These are phyloP conservation scores for Schizothecium vesticola DNA, from an alignment of 495 filamentous ascomycete genomes.

Conservation along the genomic window DNA sequence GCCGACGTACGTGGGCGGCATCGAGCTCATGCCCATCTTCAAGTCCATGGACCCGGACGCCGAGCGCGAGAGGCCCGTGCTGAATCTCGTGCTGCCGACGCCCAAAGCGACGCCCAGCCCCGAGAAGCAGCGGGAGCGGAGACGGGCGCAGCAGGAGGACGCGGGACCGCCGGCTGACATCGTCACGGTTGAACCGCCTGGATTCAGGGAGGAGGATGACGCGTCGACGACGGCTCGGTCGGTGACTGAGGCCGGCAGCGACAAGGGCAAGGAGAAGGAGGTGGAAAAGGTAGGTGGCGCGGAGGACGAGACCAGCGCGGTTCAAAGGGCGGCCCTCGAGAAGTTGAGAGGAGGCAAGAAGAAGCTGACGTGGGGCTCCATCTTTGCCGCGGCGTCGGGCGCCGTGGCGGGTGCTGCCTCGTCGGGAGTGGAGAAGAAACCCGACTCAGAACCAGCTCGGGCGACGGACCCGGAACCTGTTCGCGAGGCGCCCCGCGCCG, in stretches of 20 bases:
- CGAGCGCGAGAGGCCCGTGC: slow-evolving; percentile 45
- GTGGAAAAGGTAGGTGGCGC: background rate
- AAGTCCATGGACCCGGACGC: slow-evolving; percentile 42
- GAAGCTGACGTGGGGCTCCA: background rate
- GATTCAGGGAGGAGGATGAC: background rate
- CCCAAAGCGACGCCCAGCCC: slow-evolving; percentile 41
- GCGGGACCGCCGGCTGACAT: slow-evolving; percentile 8
- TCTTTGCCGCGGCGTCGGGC: background rate
- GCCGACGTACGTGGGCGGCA: background rate
- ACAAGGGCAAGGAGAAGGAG: background rate
- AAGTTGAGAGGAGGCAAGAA: background rate
- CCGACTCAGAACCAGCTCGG: slow-evolving; percentile 4
- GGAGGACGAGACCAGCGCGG: background rate
- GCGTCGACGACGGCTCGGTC: background rate
- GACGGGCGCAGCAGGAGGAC: slow-evolving; percentile 11
- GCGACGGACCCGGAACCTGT: slow-evolving; percentile 5
- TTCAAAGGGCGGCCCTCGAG: background rate
- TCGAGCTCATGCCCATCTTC: slow-evolving; percentile 27
- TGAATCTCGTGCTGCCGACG: slow-evolving; percentile 50
- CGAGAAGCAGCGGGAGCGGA: slow-evolving; percentile 28
- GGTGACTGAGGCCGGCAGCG: background rate
- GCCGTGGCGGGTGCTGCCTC: slow-evolving; percentile 6
- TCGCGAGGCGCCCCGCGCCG: background rate
- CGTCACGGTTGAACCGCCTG: slow-evolving; percentile 1
- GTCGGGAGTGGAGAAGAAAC: too few relatives aligned